phyloP scores from a whole-genome alignment of 2,329 filamentous ascomycete species.

The Claviceps citrina region DNA sequence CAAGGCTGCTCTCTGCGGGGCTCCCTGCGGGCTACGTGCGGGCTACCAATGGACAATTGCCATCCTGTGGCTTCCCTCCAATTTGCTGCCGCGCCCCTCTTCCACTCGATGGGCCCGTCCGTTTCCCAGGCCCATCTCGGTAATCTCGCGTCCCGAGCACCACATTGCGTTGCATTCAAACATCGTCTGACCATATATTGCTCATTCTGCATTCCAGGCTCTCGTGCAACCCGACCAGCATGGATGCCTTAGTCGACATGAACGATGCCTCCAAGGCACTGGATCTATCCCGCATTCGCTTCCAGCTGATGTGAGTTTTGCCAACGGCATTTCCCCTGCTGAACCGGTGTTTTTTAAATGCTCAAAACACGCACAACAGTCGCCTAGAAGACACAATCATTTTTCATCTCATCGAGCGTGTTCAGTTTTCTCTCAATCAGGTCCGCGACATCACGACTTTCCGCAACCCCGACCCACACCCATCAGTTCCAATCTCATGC shows the following conservation, averaged over 20 bases:
- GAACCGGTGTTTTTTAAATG: background rate
- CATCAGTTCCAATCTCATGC: background rate
- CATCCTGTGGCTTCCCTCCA: too few species aligned
- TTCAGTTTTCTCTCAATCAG: slow-evolving; percentile 86
- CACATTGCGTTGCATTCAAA: too few species aligned
- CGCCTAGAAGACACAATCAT: slow-evolving; percentile 96
- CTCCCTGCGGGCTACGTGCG: too few species aligned
- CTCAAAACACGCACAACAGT: slow-evolving; percentile 30
- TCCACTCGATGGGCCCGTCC: too few species aligned
- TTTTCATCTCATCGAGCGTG: slow-evolving; percentile 90
- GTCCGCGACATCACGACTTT: slow-evolving; percentile 10
- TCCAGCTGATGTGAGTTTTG: slow-evolving; percentile 65
- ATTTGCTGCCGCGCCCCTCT: too few species aligned
- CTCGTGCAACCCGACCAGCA: too few species aligned
- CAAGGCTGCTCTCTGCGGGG: too few species aligned
- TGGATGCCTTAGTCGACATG: slow-evolving; percentile 86
- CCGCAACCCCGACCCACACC: background rate
- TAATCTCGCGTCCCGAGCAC: too few species aligned
- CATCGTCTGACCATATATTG: too few species aligned
- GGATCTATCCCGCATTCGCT: slow-evolving; percentile 82
- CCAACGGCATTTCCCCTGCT: background rate
- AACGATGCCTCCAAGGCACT: slow-evolving; percentile 72
- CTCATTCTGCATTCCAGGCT: too few species aligned
- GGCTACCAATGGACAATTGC: too few species aligned
- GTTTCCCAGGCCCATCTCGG: too few species aligned